phyloP scores from a whole-genome alignment of 2,329 filamentous ascomycete species.

The Dothistroma septosporum region DNA sequence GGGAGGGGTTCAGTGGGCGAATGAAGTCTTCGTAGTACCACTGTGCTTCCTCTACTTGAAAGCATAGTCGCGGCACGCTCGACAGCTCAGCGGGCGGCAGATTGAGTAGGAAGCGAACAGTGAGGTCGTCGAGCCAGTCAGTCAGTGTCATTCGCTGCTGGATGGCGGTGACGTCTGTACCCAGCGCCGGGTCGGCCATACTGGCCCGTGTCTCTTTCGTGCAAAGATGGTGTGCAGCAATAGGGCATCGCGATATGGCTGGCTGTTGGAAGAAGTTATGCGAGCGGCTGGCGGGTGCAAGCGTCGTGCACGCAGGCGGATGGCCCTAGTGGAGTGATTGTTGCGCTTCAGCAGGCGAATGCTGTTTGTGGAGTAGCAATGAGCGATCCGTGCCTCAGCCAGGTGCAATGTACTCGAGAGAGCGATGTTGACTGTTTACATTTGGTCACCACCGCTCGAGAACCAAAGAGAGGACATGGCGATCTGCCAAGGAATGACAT shows the following conservation, averaged over 20 bases:
- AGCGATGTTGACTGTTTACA: background rate
- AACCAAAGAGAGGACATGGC: background rate
- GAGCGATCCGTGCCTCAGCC: background rate
- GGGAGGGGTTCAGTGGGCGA: constrained; percentile 67
- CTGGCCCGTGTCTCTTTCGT: constrained; percentile 42
- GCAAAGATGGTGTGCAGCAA: constrained; percentile 25
- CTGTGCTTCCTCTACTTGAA: constrained; percentile 98
- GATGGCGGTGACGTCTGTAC: constrained; percentile 43
- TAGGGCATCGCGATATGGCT: constrained; percentile 17
- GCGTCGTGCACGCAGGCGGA: constrained; percentile 3
- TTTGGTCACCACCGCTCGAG: background rate
- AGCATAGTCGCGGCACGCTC: constrained; percentile 90
- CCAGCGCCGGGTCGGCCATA: constrained; percentile 13
- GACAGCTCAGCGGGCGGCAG: constrained; percentile 85
- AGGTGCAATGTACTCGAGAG: background rate
- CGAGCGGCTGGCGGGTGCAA: constrained; percentile 4
- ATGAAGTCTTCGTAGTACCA: constrained; percentile 99
- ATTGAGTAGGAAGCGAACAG: constrained; percentile 97
- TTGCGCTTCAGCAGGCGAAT: constrained; percentile 5
- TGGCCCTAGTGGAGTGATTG: constrained; percentile 3
- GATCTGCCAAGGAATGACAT: background rate
- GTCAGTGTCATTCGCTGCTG: constrained; percentile 77
- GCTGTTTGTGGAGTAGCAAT: constrained; percentile 1
- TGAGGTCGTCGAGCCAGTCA: constrained; percentile 97
- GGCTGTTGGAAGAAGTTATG: background rate